phyloP scores from a whole-genome alignment of 495 filamentous ascomycete species.

The Xylaria flabelliformis region DNA sequence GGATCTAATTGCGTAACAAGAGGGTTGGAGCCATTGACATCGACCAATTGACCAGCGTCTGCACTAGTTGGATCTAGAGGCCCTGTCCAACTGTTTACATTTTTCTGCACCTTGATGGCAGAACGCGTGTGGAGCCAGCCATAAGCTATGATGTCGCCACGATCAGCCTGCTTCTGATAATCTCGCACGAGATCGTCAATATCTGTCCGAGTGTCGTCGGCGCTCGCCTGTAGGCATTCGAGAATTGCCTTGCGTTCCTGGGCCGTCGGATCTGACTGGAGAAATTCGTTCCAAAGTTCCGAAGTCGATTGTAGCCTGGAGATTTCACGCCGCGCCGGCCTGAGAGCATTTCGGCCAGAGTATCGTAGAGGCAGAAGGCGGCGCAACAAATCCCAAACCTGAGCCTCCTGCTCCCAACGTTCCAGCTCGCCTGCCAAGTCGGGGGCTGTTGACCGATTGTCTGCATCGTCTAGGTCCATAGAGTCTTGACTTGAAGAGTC shows the following conservation, averaged over 20 bases:
- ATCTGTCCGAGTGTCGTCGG: constrained; percentile 65
- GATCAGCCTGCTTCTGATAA: constrained; percentile 71
- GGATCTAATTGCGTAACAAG: constrained; percentile 93
- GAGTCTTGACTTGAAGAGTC: constrained; percentile 64
- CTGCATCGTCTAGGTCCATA: constrained; percentile 63
- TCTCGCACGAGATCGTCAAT: constrained; percentile 78
- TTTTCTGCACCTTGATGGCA: constrained; percentile 88
- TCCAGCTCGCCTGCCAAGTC: constrained; percentile 43
- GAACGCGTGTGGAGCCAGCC: constrained; percentile 93
- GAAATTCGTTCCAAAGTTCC: constrained; percentile 53
- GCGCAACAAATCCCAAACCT: constrained; percentile 86
- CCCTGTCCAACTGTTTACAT: constrained; percentile 68
- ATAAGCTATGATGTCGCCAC: constrained; percentile 71
- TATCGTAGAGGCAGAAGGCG: constrained; percentile 62
- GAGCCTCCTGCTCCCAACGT: constrained; percentile 67
- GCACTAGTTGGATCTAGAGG: constrained; percentile 65
- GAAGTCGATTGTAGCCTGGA: constrained; percentile 45
- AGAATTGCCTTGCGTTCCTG: constrained; percentile 76
- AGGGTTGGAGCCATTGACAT: constrained; percentile 62
- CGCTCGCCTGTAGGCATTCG: constrained; percentile 81
- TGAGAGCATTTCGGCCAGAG: constrained; percentile 39
- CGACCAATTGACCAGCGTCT: constrained; percentile 60
- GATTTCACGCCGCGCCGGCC: constrained; percentile 37
- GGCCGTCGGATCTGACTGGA: constrained; percentile 55
- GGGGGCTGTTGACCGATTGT: constrained; percentile 44